These are phyloP conservation scores for Pyrus pyrifolia DNA, from an alignment of 306 rosid genomes.

Conservation along the genomic window DNA sequence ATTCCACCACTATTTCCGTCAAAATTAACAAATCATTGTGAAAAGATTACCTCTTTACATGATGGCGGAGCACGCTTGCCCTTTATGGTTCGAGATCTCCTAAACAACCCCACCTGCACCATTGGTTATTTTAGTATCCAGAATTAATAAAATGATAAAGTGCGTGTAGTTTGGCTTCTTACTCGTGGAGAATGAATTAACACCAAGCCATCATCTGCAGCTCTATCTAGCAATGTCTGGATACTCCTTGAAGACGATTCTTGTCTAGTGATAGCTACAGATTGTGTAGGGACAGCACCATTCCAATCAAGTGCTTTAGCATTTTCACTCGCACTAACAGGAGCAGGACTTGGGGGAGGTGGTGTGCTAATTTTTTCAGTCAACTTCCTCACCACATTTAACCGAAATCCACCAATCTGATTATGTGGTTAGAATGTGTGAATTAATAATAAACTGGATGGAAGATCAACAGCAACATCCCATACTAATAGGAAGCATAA, in stretches of 20 bases:
- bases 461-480: not conserved
- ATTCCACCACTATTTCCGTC: not conserved
- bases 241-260: conserved; percentile 32
- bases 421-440: conserved; percentile 11
- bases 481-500: conserved; percentile 1
- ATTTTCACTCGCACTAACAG: conserved; percentile 27
- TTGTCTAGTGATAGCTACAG: conserved; percentile 48
- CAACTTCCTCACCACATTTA: conserved; percentile 51
- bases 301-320: conserved; percentile 35
- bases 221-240: conserved; percentile 52
- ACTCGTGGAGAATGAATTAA: conserved; percentile 75
- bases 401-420: conserved; percentile 70
- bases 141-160: conserved; percentile 2
- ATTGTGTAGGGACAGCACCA: conserved; percentile 42
- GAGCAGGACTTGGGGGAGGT: conserved; percentile 34
- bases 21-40: not conserved
- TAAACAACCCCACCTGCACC: conserved; percentile 83
- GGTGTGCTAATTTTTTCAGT: conserved; percentile 20
- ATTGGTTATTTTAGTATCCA: conserved; percentile 26
- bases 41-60: conserved; percentile 64
- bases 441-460: conserved; percentile 13
- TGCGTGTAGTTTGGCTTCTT: conserved; percentile 8
- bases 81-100: conserved; percentile 77
- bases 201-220: conserved; percentile 79
- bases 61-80: conserved; percentile 72